Percentiles rank a stretch among this genome's conserved stretches.
These are phyloP conservation scores for Allium cepa DNA, from an alignment of 106 monocot genomes.

Conservation along the genomic window DNA sequence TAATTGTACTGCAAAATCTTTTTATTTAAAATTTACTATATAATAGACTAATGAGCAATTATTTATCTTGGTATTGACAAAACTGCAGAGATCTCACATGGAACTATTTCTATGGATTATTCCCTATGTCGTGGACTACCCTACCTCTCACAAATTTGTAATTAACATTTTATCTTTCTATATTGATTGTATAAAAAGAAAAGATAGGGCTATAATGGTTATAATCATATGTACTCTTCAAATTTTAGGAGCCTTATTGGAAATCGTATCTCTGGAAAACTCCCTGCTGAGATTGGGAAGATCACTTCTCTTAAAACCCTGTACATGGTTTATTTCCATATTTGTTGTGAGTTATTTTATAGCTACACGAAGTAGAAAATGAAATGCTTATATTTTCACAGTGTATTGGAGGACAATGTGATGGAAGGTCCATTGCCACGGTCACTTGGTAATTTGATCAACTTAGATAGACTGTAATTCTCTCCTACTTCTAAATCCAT, in stretches of 20 bases:
- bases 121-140: slow-evolving; percentile 34
- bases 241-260: slow-evolving; percentile 21
- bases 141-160: slow-evolving; percentile 36
- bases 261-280: slow-evolving; percentile 30
- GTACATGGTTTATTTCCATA: background rate
- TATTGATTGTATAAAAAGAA: background rate
- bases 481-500: background rate
- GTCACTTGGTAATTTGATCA: slow-evolving; percentile 22
- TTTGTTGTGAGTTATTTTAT: background rate
- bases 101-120: slow-evolving; percentile 42
- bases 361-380: too few species aligned
- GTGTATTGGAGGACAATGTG: slow-evolving; percentile 24
- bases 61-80: too few species aligned
- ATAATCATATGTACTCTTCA: background rate
- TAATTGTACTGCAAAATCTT: background rate
- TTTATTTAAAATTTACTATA: too few species aligned
- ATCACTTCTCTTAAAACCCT: slow-evolving; percentile 13
- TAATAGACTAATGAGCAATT: too few species aligned
- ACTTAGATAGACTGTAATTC: slow-evolving; percentile 22
- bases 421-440: slow-evolving; percentile 23
- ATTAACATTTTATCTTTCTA: background rate
- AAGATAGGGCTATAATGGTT: background rate
- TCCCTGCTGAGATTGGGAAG: slow-evolving; percentile 36
- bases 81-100: slow-evolving; percentile 28
- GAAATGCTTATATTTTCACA: background rate